Evolutionary conservation across 305 asterid genomes (phyloP).

Genomic region (Striga hermonthica): DNA sequence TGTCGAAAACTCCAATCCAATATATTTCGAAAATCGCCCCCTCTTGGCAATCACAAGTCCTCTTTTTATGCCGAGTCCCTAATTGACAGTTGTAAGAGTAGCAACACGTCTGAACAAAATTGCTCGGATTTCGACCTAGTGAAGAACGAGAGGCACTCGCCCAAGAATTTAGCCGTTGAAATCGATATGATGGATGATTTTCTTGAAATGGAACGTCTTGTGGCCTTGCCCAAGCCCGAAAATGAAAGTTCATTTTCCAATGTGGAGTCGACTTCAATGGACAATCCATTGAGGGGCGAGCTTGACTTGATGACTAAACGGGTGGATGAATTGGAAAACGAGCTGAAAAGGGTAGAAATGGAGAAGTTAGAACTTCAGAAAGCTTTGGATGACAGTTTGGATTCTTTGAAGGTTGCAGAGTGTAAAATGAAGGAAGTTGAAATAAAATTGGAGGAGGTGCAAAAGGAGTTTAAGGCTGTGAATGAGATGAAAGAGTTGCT

Average conservation of each 20-base stretch:
- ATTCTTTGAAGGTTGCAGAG: constrained; percentile 43
- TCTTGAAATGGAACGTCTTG: constrained; percentile 88
- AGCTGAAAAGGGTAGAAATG: constrained; percentile 38
- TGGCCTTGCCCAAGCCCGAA: constrained; percentile 46
- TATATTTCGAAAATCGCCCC: constrained; percentile 44
- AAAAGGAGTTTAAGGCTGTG: constrained; percentile 45
- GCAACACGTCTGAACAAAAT: constrained; percentile 31
- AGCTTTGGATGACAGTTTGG: constrained; percentile 43
- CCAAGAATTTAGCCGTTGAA: constrained; percentile 38
- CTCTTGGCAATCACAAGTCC: constrained; percentile 35
- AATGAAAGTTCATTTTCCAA: no score
- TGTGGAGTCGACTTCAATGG: no score
- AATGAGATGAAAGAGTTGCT: constrained; percentile 54
- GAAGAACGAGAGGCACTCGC: constrained; percentile 42
- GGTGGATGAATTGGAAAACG: constrained; percentile 45
- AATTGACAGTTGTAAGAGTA: constrained; percentile 34
- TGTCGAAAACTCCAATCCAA: constrained; percentile 53
- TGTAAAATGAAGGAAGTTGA: constrained; percentile 40
- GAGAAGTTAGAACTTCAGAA: constrained; percentile 54
- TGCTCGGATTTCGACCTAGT: constrained; percentile 51
- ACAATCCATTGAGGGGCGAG: constrained; percentile 38
- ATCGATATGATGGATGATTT: constrained; percentile 93
- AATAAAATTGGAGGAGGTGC: constrained; percentile 43
- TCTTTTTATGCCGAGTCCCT: constrained; percentile 45
- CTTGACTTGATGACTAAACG: constrained; percentile 40